Evolutionary conservation across 352 stramenopile genomes (phyloP).

Genomic region (Pythium vanterpoolii): DNA sequence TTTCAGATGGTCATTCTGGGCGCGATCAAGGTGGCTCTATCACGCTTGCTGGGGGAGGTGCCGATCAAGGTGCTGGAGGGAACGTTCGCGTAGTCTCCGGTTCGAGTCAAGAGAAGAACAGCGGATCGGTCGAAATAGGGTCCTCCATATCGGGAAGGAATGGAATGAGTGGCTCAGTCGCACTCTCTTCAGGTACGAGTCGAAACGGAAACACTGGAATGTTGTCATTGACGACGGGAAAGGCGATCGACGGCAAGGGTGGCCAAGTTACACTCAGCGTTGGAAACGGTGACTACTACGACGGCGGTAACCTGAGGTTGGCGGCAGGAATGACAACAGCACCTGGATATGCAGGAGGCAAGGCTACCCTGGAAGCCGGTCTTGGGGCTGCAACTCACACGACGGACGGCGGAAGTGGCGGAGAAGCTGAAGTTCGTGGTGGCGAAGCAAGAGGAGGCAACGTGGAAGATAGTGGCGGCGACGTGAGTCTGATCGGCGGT

Average conservation of each 20-base stretch:
- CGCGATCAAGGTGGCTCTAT: conserved; percentile 55
- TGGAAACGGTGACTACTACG: conserved; percentile 50
- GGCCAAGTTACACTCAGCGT: conserved; percentile 57
- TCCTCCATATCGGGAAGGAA: conserved; percentile 45
- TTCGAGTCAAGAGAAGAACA: conserved; percentile 44
- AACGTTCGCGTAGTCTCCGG: conserved; percentile 47
- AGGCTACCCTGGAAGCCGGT: conserved; percentile 44
- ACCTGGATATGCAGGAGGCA: conserved; percentile 47
- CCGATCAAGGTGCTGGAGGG: conserved; percentile 48
- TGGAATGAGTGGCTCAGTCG: conserved; percentile 57
- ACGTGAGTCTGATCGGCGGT: conserved; percentile 76
- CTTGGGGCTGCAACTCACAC: conserved; percentile 66
- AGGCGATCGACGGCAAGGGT: conserved; percentile 49
- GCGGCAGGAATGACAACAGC: conserved; percentile 58
- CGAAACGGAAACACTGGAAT: conserved; percentile 33
- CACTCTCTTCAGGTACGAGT: conserved; percentile 29
- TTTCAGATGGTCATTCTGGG: conserved; percentile 44
- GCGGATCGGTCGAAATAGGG: conserved; percentile 44
- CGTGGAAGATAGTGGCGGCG: conserved; percentile 86
- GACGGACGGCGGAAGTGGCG: conserved; percentile 89
- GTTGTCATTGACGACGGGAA: conserved; percentile 39
- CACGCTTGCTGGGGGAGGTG: conserved; percentile 44
- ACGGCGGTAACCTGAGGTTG: conserved; percentile 58
- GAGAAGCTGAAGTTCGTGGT: conserved; percentile 74
- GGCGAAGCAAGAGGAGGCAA: conserved; percentile 88